Base-by-base conservation (phyloP, 2,329 filamentous ascomycete genomes). In the Fusarium luffae region DNA sequence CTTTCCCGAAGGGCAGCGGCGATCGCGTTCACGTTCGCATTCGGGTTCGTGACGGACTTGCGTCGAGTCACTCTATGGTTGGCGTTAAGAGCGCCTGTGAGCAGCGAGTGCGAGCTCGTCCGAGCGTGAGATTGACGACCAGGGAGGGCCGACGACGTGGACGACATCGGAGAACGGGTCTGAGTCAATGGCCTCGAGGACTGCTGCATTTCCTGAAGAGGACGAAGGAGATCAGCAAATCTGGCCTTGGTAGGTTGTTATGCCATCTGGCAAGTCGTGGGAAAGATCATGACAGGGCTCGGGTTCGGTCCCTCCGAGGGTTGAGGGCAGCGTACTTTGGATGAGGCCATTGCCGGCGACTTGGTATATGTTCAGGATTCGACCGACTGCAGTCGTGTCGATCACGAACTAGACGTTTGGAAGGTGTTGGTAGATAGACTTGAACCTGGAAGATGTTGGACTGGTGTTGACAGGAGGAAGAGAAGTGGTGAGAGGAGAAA, bases 41-140 rank as follows among this genome's bases (percentile, higher is more conserved):
- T 87, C 48, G 90, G 88, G 70, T 89, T 91, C 66, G 93, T 93
- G 78, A 97, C 94, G 82, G 94, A 98, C 88, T 98, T 98, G 75
- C 96, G 90, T 76, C 95, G 93, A 74, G 93, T 94, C 73, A 98
- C 89, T 74, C 96, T 92, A 81, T 97, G 92, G 79, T 89, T 90
- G 74, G 90, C 83, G 83, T 94, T 95, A 77, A 94, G 88, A 62
- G 92, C 89, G 73, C 89, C 89, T 63, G 92, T 87, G 59, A 94
- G 91, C 74, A 94, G 85, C 62, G 93, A 95, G 80, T 96, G 92
- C 51, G 93, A 93, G 83, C 94, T 93, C 74, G 89, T 90, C 77
- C 94, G 91, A 68, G 89, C 88, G 82, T 92, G 89, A 70, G 87
- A 83, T 77, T 89, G 86, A 72, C 90, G 90, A 72, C 78, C 79